Evolutionary conservation across 75 land plant genomes (phyloP), one percentile per base, ranked within the genome.

Genomic region (Selaginella moellendorffii): DNA sequence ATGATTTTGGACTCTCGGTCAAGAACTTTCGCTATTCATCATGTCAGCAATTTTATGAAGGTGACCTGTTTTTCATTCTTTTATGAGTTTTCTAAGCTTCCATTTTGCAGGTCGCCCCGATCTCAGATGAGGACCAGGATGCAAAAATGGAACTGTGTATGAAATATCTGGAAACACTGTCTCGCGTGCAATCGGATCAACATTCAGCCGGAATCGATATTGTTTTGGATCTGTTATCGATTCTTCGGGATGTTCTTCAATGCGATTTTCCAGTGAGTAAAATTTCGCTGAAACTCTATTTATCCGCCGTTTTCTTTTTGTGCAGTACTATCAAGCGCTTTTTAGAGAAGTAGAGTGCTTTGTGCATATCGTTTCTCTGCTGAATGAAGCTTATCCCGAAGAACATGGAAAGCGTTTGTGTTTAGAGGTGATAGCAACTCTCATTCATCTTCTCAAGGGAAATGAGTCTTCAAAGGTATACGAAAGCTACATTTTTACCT

Each of bases 301-400:
- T 28, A 28, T 61, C 25, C 5, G 64, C 18, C 8, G 65, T 21
- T 63, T n/a, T 18, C 1, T 63, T 63, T 63, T 54, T 69, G 29
- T 65, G 2, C 83, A 89, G 98, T 79, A 89, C 66, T 89, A 83
- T 66, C 99, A 95, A 72, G 73, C 68, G 58, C 67, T 95, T 31
- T 95, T 95, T 72, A 85, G 82, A 27, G 85, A 86, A 53, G 99
- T 82, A 29, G 99, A 88, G 56, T 95, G 99, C 68, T 89, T 95
- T 79, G 66, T 95, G 65, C 99, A 95, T 64, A 83, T 95, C 63
- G 91, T 95, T 52, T 86, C 99, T 61, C 80, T 95, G 60, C 66
- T 95, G 51, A 89, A 89, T 80, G 87, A 82, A 26, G 79, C 72
- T 36, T 70, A 80, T 46, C 76, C 80, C 54, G 74, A 69, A 36